A percentile compares a stretch with the other conserved stretches of the same genome.
phyloP scores from a whole-genome alignment of 768 basidiomycete genomes.

The Myochromella boudieri region DNA sequence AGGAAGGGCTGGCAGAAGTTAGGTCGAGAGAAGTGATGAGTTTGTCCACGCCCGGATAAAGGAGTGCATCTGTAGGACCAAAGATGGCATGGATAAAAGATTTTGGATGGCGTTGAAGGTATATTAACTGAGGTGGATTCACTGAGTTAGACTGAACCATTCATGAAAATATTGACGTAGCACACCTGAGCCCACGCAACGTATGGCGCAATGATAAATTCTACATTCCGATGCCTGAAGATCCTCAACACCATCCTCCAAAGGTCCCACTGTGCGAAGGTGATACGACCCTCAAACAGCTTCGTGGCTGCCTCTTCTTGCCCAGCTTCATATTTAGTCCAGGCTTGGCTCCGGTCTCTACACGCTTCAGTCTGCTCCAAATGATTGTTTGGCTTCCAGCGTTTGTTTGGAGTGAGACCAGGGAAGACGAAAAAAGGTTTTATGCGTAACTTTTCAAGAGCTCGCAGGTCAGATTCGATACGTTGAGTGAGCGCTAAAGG shows the following conservation, averaged over 20 bases:
- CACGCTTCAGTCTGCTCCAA: constrained; percentile 65
- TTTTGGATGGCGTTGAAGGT: constrained; percentile 91
- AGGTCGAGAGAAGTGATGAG: constrained; percentile 90
- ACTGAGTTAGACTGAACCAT: constrained; percentile 1
- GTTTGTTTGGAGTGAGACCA: constrained; percentile 78
- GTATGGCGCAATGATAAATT: constrained; percentile 96
- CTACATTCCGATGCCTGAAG: constrained; percentile 92
- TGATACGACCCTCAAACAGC: constrained; percentile 75
- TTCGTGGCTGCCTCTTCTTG: constrained; percentile 87
- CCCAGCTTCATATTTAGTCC: constrained; percentile 91
- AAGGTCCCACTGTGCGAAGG: constrained; percentile 85
- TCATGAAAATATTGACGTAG: background rate
- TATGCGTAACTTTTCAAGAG: constrained; percentile 88
- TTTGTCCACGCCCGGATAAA: constrained; percentile 86
- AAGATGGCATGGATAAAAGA: constrained; percentile 94
- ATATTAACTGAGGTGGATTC: constrained; percentile 67
- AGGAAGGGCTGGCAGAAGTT: constrained; percentile 60
- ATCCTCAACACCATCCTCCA: constrained; percentile 91
- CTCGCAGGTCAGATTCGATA: constrained; percentile 89
- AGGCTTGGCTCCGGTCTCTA: constrained; percentile 79
- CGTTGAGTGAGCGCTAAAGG: constrained; percentile 85
- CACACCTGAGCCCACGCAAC: constrained; percentile 93
- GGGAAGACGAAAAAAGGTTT: constrained; percentile 99
- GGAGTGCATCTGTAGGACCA: constrained; percentile 85
- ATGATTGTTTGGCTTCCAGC: constrained; percentile 63